These are phyloP conservation scores for Plasmodium adleri DNA, from an alignment of 169 alveolate genomes.

Conservation along the genomic window DNA sequence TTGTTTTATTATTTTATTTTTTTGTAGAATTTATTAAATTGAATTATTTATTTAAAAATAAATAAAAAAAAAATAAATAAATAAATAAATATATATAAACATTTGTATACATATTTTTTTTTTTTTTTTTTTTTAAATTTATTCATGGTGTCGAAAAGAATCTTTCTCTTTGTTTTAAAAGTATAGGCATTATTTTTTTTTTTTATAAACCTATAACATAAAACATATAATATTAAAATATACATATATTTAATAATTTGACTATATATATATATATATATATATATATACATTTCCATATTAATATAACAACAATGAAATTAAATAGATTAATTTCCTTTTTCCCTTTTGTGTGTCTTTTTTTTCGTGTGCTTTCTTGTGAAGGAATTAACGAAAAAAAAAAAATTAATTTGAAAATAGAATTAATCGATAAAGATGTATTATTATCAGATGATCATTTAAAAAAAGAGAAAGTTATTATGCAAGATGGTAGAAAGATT, in stretches of 20 bases:
- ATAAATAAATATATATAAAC: background rate
- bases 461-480: conserved; percentile 54
- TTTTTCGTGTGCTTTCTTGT: conserved; percentile 12
- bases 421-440: conserved; percentile 55
- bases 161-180: too few species aligned
- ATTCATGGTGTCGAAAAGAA: conserved; percentile 1
- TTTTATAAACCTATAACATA: background rate
- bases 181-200: too few species aligned
- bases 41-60: conserved; percentile 5
- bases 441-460: conserved; percentile 58
- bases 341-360: conserved; percentile 55
- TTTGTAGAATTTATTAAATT: background rate
- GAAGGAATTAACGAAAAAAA: conserved; percentile 22
- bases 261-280: conserved; percentile 5
- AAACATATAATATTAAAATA: too few species aligned
- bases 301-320: conserved; percentile 19
- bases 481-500: conserved; percentile 51
- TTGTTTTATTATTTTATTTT: background rate
- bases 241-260: too few species aligned
- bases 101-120: background rate
- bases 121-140: conserved; percentile 20
- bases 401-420: conserved; percentile 64
- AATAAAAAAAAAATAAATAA: conserved; percentile 8
- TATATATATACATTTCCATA: background rate
- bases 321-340: conserved; percentile 23